Percentiles rank a stretch among this genome's conserved stretches.
phyloP scores from a whole-genome alignment of 2,329 filamentous ascomycete species.

The Curvularia sp. region DNA sequence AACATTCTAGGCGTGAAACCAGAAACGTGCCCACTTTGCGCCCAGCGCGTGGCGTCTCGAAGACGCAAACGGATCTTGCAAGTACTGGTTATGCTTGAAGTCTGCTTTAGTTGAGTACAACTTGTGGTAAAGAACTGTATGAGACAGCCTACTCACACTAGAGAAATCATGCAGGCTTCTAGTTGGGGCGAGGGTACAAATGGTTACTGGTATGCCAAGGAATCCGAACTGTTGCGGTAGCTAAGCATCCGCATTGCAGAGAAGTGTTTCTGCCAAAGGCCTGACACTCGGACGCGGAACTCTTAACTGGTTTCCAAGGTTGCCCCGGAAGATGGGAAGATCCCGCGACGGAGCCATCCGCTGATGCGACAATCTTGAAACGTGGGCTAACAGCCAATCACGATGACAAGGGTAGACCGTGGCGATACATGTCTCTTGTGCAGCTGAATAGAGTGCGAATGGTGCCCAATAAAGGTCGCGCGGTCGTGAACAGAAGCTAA shows the following conservation, averaged over 20 bases:
- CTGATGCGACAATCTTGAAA: constrained; percentile 23
- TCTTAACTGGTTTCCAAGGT: constrained; percentile 5
- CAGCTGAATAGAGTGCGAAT: background rate
- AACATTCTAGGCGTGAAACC: constrained; percentile 37
- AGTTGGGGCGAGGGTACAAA: no score
- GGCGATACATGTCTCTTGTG: background rate
- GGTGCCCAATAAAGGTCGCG: background rate
- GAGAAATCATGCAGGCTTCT: background rate
- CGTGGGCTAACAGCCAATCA: constrained; percentile 8
- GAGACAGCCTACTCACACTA: background rate
- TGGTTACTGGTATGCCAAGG: background rate
- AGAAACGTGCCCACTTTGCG: constrained; percentile 15
- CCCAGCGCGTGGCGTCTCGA: constrained; percentile 5
- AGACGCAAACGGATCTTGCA: background rate
- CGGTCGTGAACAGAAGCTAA: background rate
- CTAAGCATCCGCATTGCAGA: background rate
- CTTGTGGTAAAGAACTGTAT: no score
- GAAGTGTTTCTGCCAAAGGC: background rate
- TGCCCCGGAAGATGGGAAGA: constrained; percentile 11
- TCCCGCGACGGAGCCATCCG: constrained; percentile 12
- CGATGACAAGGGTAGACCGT: background rate
- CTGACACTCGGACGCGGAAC: constrained; percentile 1
- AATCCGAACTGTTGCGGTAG: background rate
- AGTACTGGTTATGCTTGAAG: background rate
- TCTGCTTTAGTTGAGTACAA: background rate